Evolutionary conservation across 257 asterid species (phyloP), one percentile per base, ranked within the genome.

Genomic region (Nyctanthes arbortristis): DNA sequence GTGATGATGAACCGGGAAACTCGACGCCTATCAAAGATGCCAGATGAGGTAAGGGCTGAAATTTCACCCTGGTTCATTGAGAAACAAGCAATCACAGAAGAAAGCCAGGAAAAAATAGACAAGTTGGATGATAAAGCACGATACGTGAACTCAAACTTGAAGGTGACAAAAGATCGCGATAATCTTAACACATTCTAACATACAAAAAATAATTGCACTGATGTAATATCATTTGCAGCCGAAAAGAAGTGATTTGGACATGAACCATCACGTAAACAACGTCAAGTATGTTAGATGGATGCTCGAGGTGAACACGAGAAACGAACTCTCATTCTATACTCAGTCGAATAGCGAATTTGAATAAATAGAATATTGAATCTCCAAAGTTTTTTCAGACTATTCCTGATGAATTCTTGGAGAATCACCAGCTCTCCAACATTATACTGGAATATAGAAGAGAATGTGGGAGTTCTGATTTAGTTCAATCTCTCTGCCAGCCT

Each of bases 201-300:
- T 49, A 49, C 9, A 52, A 22, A 0, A 13, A 20, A 49, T 20
- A 8, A 33, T 60, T 13, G 24, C 24, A 68, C 66, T n/a, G 57
- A 71, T 34, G 16, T 18, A 5, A n/a, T n/a, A n/a, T 10, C 8
- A 12, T 31, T 24, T 78, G 78, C 87, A 93, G 98, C 93, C 97
- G 9, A 90, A 84, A 79, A 86, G 98, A 78, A 84, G 89, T 73
- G 98, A 93, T 79, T 64, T 93, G 84, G 98, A 93, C 90, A 90
- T 93, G 97, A 93, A 93, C 80, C 98, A 93, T 1, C 98, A 93
- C 68, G 98, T 93, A 29, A 92, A 92, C 88, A 86, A 89, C 64
- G 98, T 88, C 16, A 92, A 88, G 79, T 90, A 92, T 61, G 87
- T 90, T 3, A 39, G 89, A 56, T 93, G 98, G 98, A 90, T 93